These are phyloP conservation scores for Vitellaria paradoxa DNA, from an alignment of 179 eudicot species.

Conservation along the genomic window DNA sequence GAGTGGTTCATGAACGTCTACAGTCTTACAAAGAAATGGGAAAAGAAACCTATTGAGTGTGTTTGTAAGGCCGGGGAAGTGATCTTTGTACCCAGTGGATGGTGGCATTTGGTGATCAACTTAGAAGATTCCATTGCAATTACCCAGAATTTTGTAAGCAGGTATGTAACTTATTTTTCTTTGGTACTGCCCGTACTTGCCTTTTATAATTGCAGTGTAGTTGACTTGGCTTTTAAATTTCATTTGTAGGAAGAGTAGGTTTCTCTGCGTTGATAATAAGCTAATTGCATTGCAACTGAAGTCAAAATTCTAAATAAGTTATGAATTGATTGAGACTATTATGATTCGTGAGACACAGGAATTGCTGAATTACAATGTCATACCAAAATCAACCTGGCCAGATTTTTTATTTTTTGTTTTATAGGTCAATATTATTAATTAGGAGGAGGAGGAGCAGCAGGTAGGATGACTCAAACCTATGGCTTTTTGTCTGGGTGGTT, in stretches of 20 bases:
- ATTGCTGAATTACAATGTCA: not conserved
- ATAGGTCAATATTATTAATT: too few species aligned
- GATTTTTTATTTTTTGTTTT: not conserved
- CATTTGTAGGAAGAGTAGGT: not conserved
- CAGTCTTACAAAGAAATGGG: conserved; percentile 66
- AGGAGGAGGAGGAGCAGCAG: too few species aligned
- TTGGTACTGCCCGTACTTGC: not conserved
- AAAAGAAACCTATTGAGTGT: conserved; percentile 84
- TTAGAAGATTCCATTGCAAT: conserved; percentile 94
- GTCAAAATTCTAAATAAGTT: not conserved
- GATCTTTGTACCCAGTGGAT: conserved; percentile 89
- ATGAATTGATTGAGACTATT: not conserved
- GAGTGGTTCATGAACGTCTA: conserved; percentile 99
- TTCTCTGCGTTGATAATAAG: not conserved
- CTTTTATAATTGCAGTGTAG: not conserved
- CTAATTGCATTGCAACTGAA: not conserved
- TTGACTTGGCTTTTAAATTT: not conserved
- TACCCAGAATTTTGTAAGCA: conserved; percentile 96
- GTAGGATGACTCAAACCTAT: too few species aligned
- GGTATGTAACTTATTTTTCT: conserved; percentile 38
- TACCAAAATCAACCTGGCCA: not conserved
- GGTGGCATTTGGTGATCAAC: conserved; percentile 99
- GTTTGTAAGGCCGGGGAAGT: conserved; percentile 96
- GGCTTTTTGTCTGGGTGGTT: too few species aligned
- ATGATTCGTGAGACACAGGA: not conserved